Base-by-base conservation (phyloP, 1,284 basidiomycete genomes). In the Pterulicium gracile region DNA sequence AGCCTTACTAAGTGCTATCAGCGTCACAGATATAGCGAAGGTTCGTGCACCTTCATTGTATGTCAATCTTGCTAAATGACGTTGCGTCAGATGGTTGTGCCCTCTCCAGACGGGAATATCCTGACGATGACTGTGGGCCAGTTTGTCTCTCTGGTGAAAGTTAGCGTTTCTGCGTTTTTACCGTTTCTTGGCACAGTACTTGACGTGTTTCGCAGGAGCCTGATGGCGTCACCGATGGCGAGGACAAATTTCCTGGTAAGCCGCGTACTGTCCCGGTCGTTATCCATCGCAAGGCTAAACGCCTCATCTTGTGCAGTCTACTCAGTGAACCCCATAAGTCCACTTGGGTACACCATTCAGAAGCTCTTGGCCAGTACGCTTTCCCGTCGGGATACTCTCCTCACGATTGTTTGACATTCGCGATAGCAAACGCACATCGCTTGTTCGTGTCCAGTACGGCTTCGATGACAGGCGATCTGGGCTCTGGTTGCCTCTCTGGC, bases 341-440 rank as follows among this genome's bases (percentile, higher is more conserved):
- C 73, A 1, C 67, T 88, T 5, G 68, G 71, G 5, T 84, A 79
- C 57, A 77, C 81, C 0, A 78, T 87, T 47, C 74, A 87, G 61
- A 88, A 88, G 59, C 65, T 88, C 13, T 69, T 88, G 15, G 83
- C 85, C 2, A 88, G 85, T 88, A 55, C 51, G 83, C n/a, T 68
- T 23, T 20, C 23, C 17, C 34, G 13, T 15, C 27, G 23, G 24
- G 14, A 21, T 43, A 21, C 23, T 47, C 44, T 3, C 36, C 35
- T 41, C 1, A 34, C 32, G 13, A 22, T 44, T 24, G 39, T 18
- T 42, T 21, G 45, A 44, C 1, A 39, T 24, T 45, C 21, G n/a
- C 23, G 24, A 24, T 15, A 88, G 85, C 84, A 34, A 81, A 80
- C 57, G 68, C 85, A 0, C 85, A 87, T 55, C 73, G 85, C 35